phyloP scores from a whole-genome alignment of 192 early-diverging fungal genomes.

The Backusella mclennaniae region DNA sequence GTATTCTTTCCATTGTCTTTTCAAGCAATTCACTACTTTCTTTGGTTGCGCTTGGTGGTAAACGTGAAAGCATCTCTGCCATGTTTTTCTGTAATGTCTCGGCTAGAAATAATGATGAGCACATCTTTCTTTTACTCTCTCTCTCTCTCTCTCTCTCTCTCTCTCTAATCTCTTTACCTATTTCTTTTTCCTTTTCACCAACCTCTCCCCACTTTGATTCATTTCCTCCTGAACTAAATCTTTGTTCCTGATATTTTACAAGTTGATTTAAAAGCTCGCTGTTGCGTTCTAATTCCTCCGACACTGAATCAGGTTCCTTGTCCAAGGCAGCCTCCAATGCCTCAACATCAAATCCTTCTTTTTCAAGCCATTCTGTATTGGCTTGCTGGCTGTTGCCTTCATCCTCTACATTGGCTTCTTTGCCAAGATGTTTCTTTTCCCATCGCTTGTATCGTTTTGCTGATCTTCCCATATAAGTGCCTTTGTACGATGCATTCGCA shows the following conservation, averaged over 20 bases:
- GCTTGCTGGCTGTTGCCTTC: not conserved
- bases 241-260: constrained; percentile 43
- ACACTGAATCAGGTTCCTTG: constrained; percentile 9
- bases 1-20: constrained; percentile 37
- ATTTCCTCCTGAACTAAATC: constrained; percentile 35
- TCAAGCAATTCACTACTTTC: constrained; percentile 34
- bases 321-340: constrained; percentile 15
- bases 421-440: constrained; percentile 12
- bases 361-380: constrained; percentile 26
- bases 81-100: constrained; percentile 33
- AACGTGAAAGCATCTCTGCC: constrained; percentile 22
- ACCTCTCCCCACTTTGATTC: constrained; percentile 15
- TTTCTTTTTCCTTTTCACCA: constrained; percentile 36
- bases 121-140: not conserved
- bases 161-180: constrained; percentile 31
- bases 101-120: constrained; percentile 23
- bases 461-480: constrained; percentile 34
- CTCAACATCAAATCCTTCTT: constrained; percentile 30
- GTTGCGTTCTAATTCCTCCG: constrained; percentile 40
- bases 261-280: constrained; percentile 37
- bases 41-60: constrained; percentile 39
- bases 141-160: not conserved
- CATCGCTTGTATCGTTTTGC: constrained; percentile 21
- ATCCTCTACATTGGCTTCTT: not conserved
- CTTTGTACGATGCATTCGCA: constrained; percentile 44